A percentile compares a stretch with the other conserved stretches of the same genome.
phyloP scores from a whole-genome alignment of 805 yeast species.

The Yarrowia sp. region DNA sequence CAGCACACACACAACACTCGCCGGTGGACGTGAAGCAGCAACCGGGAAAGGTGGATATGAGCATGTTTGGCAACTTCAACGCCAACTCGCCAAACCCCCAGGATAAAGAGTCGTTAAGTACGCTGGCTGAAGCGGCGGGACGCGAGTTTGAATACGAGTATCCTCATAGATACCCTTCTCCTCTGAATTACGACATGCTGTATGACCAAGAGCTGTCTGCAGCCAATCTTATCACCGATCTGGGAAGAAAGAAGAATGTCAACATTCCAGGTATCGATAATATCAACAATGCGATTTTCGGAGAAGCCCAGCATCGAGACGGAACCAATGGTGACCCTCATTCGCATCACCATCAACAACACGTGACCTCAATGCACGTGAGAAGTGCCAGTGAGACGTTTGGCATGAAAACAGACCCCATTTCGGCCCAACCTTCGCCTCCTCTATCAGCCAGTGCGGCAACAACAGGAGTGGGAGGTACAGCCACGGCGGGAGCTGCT shows the following conservation, averaged over 20 bases:
- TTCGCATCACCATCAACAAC: neutral
- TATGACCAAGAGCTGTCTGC: slow-evolving; percentile 37
- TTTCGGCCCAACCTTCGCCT: slow-evolving; percentile 32
- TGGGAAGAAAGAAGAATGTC: slow-evolving; percentile 27
- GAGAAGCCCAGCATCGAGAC: slow-evolving; percentile 25
- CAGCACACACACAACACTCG: slow-evolving; percentile 23
- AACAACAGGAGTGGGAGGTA: slow-evolving; percentile 32
- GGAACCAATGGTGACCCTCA: slow-evolving; percentile 7
- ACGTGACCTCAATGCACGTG: slow-evolving; percentile 30
- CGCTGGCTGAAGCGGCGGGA: slow-evolving; percentile 34
- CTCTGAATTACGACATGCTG: slow-evolving; percentile 29
- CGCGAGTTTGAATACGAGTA: slow-evolving; percentile 33
- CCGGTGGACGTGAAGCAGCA: slow-evolving; percentile 19
- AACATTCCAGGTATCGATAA: slow-evolving; percentile 33
- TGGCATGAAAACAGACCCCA: slow-evolving; percentile 23
- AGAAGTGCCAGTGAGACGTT: slow-evolving; percentile 21
- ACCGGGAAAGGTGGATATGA: slow-evolving; percentile 26
- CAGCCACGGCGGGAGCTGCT: too few relatives aligned
- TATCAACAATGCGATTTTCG: slow-evolving; percentile 29
- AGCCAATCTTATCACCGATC: slow-evolving; percentile 32
- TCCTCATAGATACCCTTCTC: slow-evolving; percentile 30
- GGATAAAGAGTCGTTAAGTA: slow-evolving; percentile 29
- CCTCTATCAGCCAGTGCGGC: slow-evolving; percentile 41
- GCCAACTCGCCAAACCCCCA: slow-evolving; percentile 13
- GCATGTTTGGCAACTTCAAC: slow-evolving; percentile 5